These are phyloP conservation scores for Fonsecaea pugnacius DNA, from an alignment of 2,329 filamentous ascomycete species.

Conservation along the genomic window DNA sequence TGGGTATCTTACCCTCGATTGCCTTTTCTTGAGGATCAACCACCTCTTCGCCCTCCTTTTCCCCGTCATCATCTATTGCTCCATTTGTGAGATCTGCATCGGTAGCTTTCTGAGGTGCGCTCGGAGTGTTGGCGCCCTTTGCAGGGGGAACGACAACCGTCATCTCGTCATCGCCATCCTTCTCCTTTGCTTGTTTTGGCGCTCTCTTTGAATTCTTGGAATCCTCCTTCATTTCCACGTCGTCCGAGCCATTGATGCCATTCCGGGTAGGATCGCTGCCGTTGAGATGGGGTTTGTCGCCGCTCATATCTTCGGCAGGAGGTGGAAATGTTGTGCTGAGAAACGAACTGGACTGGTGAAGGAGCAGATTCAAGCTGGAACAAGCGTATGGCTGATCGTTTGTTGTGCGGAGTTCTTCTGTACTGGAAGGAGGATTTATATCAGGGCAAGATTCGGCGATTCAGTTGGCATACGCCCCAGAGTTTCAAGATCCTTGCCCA, in stretches of 20 bases:
- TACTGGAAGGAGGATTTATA: constrained; percentile 44
- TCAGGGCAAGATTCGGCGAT: constrained; percentile 52
- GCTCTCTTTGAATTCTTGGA: constrained; percentile 56
- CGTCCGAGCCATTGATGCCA: constrained; percentile 66
- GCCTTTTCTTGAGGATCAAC: constrained; percentile 56
- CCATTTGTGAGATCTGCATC: constrained; percentile 77
- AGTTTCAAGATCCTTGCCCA: background rate
- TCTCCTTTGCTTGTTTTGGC: constrained; percentile 66
- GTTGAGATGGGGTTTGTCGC: constrained; percentile 70
- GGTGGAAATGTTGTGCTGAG: background rate
- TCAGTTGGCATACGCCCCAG: constrained; percentile 38
- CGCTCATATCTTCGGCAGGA: constrained; percentile 60
- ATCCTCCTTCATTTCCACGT: constrained; percentile 73
- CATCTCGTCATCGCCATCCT: constrained; percentile 77
- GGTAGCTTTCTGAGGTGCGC: constrained; percentile 61
- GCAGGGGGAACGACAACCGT: constrained; percentile 77
- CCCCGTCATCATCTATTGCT: constrained; percentile 44
- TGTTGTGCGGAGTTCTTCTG: background rate
- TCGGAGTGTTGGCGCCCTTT: constrained; percentile 65
- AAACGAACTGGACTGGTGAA: background rate
- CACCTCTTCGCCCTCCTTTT: constrained; percentile 49
- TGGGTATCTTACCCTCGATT: constrained; percentile 47
- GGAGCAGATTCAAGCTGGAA: background rate
- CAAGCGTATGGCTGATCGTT: background rate
- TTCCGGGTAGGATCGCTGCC: constrained; percentile 73